Evolutionary conservation across 208 protist genomes (phyloP).

Genomic region (Spongospora subterranea): DNA sequence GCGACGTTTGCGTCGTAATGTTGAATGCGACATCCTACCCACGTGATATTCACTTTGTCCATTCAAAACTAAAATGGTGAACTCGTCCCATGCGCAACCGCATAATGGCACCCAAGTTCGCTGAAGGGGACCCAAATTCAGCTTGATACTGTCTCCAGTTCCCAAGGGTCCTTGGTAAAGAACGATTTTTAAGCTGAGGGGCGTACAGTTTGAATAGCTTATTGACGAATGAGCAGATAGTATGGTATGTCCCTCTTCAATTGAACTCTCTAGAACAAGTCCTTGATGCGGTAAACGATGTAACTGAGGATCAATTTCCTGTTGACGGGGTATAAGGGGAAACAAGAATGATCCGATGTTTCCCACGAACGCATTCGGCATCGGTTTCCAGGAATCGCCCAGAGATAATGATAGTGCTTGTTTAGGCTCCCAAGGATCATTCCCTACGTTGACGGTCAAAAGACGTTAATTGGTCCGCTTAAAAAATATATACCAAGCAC

Average conservation of each 20-base stretch:
- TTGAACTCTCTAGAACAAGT: background rate
- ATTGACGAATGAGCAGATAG: constrained; percentile 27
- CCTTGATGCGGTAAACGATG: constrained; percentile 28
- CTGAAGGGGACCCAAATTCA: constrained; percentile 2
- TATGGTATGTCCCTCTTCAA: constrained; percentile 16
- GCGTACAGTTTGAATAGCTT: constrained; percentile 1
- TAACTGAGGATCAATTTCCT: background rate
- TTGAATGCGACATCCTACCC: constrained; percentile 18
- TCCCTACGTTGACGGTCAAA: background rate
- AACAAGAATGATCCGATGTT: constrained; percentile 5
- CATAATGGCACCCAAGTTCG: background rate
- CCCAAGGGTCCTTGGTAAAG: background rate
- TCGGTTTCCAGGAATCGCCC: background rate
- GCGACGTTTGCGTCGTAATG: background rate
- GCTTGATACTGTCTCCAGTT: background rate
- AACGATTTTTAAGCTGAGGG: background rate
- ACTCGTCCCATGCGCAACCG: background rate
- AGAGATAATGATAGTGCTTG: constrained; percentile 6
- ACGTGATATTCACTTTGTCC: background rate
- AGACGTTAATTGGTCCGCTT: background rate
- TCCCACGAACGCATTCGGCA: background rate
- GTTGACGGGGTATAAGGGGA: background rate
- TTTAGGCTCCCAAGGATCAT: background rate
- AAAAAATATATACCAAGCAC: background rate
- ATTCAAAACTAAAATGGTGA: background rate